These are phyloP conservation scores for Ganoderma multipileum DNA, from an alignment of 1,284 basidiomycete species.

Conservation along the genomic window DNA sequence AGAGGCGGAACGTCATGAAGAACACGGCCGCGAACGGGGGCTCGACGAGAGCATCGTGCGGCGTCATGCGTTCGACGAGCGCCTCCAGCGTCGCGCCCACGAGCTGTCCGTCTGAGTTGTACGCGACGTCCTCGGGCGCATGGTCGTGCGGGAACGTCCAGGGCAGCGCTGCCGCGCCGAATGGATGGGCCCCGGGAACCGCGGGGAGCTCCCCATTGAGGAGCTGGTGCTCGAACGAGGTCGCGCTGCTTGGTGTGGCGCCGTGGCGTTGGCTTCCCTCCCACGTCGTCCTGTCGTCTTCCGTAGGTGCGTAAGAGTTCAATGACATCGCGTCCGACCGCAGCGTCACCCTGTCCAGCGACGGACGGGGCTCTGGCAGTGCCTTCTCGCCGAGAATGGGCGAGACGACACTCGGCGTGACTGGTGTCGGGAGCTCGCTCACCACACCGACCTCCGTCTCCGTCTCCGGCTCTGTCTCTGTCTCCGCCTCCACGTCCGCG, in stretches of 20 bases:
- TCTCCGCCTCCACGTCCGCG: slow-evolving; percentile 3
- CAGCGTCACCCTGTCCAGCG: slow-evolving; percentile 31
- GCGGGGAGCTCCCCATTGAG: slow-evolving; percentile 58
- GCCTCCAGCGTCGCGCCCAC: slow-evolving; percentile 91
- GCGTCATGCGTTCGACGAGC: slow-evolving; percentile 96
- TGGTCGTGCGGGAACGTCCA: slow-evolving; percentile 78
- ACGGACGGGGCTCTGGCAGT: slow-evolving; percentile 32
- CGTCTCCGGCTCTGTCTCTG: not conserved
- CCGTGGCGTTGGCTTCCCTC: slow-evolving; percentile 51
- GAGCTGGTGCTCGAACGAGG: slow-evolving; percentile 60
- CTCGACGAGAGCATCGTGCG: slow-evolving; percentile 90
- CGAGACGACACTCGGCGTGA: slow-evolving; percentile 4
- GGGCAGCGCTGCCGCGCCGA: slow-evolving; percentile 49
- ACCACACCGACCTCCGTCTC: slow-evolving; percentile 1
- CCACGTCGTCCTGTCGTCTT: slow-evolving; percentile 63
- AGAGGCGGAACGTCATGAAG: slow-evolving; percentile 96
- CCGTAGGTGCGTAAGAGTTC: slow-evolving; percentile 54
- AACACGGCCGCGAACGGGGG: slow-evolving; percentile 87
- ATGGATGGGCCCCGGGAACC: slow-evolving; percentile 44
- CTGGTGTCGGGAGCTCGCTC: slow-evolving; percentile 16
- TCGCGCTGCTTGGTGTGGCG: slow-evolving; percentile 20
- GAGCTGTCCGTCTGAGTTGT: slow-evolving; percentile 89
- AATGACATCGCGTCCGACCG: slow-evolving; percentile 57
- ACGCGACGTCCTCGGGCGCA: slow-evolving; percentile 83
- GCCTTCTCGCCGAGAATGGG: slow-evolving; percentile 33